Percentiles rank a stretch among this genome's conserved stretches.
Evolutionary conservation across 1,284 basidiomycete species (phyloP).

Genomic region (Austropuccinia psidii): DNA sequence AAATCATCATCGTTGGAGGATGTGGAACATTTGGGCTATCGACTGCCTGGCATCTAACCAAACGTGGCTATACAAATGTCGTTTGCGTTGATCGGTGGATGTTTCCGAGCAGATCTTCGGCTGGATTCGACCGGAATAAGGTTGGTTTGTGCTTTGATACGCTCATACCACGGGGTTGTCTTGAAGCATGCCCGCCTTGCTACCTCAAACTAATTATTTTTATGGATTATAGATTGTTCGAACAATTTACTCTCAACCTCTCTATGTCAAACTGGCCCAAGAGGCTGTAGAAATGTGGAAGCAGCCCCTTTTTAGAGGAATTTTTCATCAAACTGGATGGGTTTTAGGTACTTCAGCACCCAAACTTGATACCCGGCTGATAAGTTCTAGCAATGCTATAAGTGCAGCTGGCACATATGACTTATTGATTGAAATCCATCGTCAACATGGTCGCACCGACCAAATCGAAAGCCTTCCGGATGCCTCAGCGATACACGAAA

Average conservation of each 20-base stretch:
- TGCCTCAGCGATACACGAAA: background rate
- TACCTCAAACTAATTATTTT: background rate
- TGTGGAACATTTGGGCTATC: constrained; percentile 34
- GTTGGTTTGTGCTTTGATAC: background rate
- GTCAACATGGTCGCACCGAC: constrained; percentile 5
- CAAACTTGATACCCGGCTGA: background rate
- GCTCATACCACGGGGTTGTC: too few species aligned
- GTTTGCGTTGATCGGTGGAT: constrained; percentile 31
- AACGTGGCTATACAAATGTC: constrained; percentile 27
- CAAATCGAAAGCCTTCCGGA: background rate
- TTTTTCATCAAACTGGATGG: constrained; percentile 24
- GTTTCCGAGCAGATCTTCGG: constrained; percentile 22
- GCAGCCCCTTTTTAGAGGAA: constrained; percentile 24
- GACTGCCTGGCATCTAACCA: constrained; percentile 32
- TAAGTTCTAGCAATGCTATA: constrained; percentile 11
- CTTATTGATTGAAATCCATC: background rate
- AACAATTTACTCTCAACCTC: constrained; percentile 12
- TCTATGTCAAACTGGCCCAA: constrained; percentile 28
- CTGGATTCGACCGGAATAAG: constrained; percentile 32
- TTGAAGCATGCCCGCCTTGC: background rate
- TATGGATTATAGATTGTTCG: constrained; percentile 15
- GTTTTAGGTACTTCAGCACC: constrained; percentile 7
- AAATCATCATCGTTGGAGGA: constrained; percentile 30
- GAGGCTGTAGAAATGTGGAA: constrained; percentile 26
- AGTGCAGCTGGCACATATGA: constrained; percentile 28